Base-by-base conservation (phyloP, 805 yeast genomes). In the Hanseniaspora mollemarum region DNA sequence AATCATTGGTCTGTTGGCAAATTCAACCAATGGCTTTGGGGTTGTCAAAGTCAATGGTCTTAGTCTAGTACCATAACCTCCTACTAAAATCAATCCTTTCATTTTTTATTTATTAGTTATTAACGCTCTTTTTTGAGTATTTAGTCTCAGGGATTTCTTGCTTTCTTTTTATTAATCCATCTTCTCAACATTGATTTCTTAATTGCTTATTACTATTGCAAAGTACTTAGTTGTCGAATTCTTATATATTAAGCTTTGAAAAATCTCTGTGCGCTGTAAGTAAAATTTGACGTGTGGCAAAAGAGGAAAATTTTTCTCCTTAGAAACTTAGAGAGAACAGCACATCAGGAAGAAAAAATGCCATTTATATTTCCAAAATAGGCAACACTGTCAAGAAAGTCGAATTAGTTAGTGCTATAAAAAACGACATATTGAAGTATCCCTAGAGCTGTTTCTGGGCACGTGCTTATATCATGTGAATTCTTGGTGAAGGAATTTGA, bases 11-110 rank as follows among this genome's bases (percentile, higher is more conserved):
- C 90, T 85, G 85, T 92, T 92, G 69, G 85, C 99, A 65, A 92
- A 92, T 73, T 90, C 97, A 58, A 88, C 96, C 70, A 88, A 76
- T 48, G 97, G 97, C 73, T 88, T 88, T 69, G 97, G 97, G 58
- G 82, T 77, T 54, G 96, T 87, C 62, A 88, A 75, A 56, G 97
- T 88, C 64, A 92, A 76, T 56, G 99, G 99, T 80, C 99, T 88
- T 75, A 92, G 83, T 76, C 99, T 92, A 65, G 99, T 92, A 77
- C 99, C 99, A 76, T 88, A 92, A 71, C 98, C 98, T 67, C 98
- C 98, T 62, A 90, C 97, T 69, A 90, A 81, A 77, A 90, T 90
- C 71, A 90, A 80, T 68, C 95, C 96, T 76, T 87, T 87, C 96
- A 87, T 87, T 58, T 37, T n/a, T 39, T 42, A n/a, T 39, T 13